These are phyloP conservation scores for Zhuliangozyma parablackwelliae DNA, from an alignment of 1,139 yeast species.

Conservation along the genomic window DNA sequence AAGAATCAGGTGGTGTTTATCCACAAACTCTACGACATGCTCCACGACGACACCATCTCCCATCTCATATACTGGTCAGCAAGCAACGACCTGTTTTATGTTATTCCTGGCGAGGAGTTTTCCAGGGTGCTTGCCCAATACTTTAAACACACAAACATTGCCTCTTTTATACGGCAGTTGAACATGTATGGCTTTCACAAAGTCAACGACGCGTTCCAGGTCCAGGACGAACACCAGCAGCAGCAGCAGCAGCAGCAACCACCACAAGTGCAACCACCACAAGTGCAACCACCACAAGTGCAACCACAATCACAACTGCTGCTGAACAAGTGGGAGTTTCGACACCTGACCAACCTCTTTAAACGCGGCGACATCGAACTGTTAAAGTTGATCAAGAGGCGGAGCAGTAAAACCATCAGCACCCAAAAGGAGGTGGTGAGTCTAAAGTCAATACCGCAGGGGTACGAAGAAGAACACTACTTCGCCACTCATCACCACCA, in stretches of 20 bases:
- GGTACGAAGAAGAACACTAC: conserved; percentile 2
- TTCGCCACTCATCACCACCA: conserved; percentile 5
- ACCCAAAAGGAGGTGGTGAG: conserved; percentile 40
- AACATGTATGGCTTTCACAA: conserved; percentile 83
- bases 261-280: conserved; percentile 6
- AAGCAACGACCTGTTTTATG: conserved; percentile 33
- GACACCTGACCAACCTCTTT: conserved; percentile 62
- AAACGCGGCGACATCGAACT: conserved; percentile 60
- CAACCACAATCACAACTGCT: not conserved
- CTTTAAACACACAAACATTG: conserved; percentile 74
- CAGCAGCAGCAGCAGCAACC: not conserved
- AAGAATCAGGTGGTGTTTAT: conserved; percentile 56
- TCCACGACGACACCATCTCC: conserved; percentile 48
- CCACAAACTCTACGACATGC: conserved; percentile 61
- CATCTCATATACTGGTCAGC: conserved; percentile 47
- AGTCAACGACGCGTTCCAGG: conserved; percentile 43
- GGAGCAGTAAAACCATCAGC: conserved; percentile 53
- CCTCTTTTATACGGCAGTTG: conserved; percentile 72
- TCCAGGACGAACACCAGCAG: conserved; percentile 7
- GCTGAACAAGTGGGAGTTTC: conserved; percentile 56
- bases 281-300: no score
- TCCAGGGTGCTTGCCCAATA: conserved; percentile 58
- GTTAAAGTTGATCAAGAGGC: conserved; percentile 55
- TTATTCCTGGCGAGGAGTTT: conserved; percentile 54
- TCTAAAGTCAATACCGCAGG: conserved; percentile 28